Percentiles rank a stretch among this genome's conserved stretches.
Conservation (phyloP, 805 yeast genomes). For the Barnettozyma salicaria region DNA sequence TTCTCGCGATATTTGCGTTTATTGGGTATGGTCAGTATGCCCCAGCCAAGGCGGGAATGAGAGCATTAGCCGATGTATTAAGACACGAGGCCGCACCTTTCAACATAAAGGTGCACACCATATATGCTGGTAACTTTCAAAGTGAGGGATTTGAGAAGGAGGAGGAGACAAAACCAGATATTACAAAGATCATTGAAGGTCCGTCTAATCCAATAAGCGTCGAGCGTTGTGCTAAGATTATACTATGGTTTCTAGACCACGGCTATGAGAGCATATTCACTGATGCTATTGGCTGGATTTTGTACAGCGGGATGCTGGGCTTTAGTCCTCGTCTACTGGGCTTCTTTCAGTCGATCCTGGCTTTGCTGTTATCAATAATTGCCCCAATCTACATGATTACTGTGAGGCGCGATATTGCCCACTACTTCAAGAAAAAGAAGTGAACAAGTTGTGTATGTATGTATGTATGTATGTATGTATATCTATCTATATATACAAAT, state of each 20-base stretch:
- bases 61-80: constrained; percentile 66
- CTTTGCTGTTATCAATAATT: constrained; percentile 44
- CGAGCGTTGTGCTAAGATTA: constrained; percentile 55
- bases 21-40: constrained; percentile 91
- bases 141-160: constrained; percentile 86
- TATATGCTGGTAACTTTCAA: constrained; percentile 83
- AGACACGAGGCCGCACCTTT: constrained; percentile 76
- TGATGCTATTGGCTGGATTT: constrained; percentile 79
- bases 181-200: constrained; percentile 82
- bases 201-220: constrained; percentile 66
- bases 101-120: constrained; percentile 62
- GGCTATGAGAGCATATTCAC: constrained; percentile 78
- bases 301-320: constrained; percentile 64
- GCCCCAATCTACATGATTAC: constrained; percentile 51
- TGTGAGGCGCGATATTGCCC: constrained; percentile 45
- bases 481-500: neutral
- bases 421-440: constrained; percentile 37
- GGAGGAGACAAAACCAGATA: constrained; percentile 76
- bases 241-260: constrained; percentile 46
- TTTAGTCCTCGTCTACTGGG: constrained; percentile 60
- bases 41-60: constrained; percentile 79
- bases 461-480: neutral
- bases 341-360: constrained; percentile 42
- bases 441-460: neutral
- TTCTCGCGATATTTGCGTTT: constrained; percentile 76